These are phyloP conservation scores for Ceratorhiza oryzae-sativae DNA, from an alignment of 1,284 basidiomycete genomes.

Conservation along the genomic window DNA sequence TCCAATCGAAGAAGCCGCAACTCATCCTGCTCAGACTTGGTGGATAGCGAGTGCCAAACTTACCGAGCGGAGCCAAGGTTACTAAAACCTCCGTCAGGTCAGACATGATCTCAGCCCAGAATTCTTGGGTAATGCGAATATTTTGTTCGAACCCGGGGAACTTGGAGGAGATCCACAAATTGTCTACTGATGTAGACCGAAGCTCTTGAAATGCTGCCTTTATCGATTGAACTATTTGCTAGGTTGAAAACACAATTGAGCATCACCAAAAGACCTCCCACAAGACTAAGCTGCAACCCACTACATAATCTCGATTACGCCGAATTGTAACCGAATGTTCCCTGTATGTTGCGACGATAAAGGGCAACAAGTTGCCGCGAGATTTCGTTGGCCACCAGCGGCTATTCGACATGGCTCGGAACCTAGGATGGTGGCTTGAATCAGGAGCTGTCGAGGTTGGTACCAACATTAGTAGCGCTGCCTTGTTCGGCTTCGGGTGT, in stretches of 20 bases:
- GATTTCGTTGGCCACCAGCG: neutral
- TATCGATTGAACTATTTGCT: no score
- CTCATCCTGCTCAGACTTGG: neutral
- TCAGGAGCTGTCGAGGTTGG: no score
- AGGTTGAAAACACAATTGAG: no score
- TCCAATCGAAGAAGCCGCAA: no score
- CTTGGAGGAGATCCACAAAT: neutral
- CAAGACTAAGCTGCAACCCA: neutral
- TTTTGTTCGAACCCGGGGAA: neutral
- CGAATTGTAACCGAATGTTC: neutral
- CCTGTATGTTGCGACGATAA: neutral
- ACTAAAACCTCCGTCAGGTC: neutral
- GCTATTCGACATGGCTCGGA: no score
- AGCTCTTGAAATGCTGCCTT: conserved; percentile 2
- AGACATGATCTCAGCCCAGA: neutral
- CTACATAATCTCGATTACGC: neutral
- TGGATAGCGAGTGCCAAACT: no score
- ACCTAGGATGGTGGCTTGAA: no score
- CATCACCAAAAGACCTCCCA: no score
- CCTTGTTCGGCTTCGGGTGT: no score
- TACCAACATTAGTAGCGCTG: no score
- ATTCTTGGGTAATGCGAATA: neutral
- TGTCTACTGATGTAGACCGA: neutral
- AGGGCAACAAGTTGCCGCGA: neutral
- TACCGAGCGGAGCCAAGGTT: no score